Conservation (phyloP, 495 filamentous ascomycete genomes). For the Cryomyces minteri region DNA sequence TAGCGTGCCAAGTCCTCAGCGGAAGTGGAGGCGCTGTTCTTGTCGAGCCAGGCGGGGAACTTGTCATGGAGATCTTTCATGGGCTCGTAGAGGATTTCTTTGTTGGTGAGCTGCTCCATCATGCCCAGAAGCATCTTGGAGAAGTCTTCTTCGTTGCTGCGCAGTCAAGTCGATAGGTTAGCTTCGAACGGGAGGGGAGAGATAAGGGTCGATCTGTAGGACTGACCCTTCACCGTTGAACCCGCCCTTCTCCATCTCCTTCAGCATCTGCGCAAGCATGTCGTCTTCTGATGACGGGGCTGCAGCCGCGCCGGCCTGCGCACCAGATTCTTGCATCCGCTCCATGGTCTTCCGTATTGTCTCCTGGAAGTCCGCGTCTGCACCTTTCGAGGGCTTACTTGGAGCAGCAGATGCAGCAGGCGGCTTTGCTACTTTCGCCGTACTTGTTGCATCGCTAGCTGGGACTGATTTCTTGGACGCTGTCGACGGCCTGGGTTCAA, state of each 20-base stretch:
- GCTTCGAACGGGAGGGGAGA: too few relatives aligned
- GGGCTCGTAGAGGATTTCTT: constrained; percentile 94
- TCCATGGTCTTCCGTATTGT: constrained; percentile 84
- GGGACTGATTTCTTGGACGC: constrained; percentile 7
- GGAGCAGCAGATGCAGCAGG: constrained; percentile 10
- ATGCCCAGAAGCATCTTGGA: constrained; percentile 85
- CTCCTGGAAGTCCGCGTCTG: constrained; percentile 61
- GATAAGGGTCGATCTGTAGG: too few relatives aligned
- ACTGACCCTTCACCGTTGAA: constrained; percentile 30
- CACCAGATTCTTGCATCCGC: constrained; percentile 74
- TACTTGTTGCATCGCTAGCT: background rate
- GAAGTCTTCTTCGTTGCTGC: constrained; percentile 56
- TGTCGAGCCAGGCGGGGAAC: constrained; percentile 72
- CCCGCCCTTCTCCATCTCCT: constrained; percentile 52
- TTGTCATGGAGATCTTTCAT: constrained; percentile 94
- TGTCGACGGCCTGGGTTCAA: background rate
- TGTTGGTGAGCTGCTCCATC: constrained; percentile 98
- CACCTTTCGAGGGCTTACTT: background rate
- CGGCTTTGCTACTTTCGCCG: constrained; percentile 14
- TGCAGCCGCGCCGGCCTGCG: constrained; percentile 64
- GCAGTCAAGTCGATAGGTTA: too few relatives aligned
- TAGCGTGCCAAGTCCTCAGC: constrained; percentile 63
- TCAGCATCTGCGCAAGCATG: constrained; percentile 68
- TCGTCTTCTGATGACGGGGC: constrained; percentile 47
- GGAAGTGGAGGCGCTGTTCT: constrained; percentile 44